Percentiles rank a stretch among this genome's conserved stretches.
Conservation (phyloP, 306 rosid genomes). For the Sicyos edulis region DNA sequence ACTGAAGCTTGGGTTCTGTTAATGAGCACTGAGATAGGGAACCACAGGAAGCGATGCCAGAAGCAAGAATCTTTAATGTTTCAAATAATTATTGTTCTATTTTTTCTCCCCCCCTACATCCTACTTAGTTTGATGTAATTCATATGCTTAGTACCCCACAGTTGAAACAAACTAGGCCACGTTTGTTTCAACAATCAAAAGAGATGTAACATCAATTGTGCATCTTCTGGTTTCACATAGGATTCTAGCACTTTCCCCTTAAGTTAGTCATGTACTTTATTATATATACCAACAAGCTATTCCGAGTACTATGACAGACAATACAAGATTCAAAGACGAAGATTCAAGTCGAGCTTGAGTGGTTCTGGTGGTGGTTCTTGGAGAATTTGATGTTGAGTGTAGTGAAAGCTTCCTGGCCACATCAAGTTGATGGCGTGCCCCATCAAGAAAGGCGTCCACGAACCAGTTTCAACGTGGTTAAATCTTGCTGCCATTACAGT, state of each 20-base stretch:
- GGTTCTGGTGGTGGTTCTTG: constrained; percentile 39
- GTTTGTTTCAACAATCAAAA: not conserved
- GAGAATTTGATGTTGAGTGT: constrained; percentile 39
- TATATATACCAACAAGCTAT: constrained; percentile 7
- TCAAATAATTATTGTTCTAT: not conserved
- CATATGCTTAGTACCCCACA: not conserved
- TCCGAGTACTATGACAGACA: not conserved
- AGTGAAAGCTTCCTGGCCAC: constrained; percentile 94
- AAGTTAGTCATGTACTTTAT: constrained; percentile 16
- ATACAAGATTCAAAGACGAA: constrained; percentile 48
- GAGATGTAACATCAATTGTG: constrained; percentile 7
- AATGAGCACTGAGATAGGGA: not conserved
- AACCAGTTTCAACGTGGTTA: constrained; percentile 37
- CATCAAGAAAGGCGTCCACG: constrained; percentile 38
- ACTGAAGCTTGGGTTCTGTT: not conserved
- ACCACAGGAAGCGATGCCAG: not conserved
- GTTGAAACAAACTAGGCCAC: constrained; percentile 11
- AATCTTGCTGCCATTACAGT: constrained; percentile 43
- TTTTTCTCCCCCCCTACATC: not conserved
- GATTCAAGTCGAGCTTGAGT: constrained; percentile 67
- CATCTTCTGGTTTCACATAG: constrained; percentile 13
- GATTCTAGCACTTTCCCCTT: not conserved
- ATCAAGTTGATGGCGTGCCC: constrained; percentile 46
- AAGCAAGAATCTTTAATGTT: not conserved
- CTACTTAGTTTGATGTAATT: constrained; percentile 4